A percentile compares a stretch with the other conserved stretches of the same genome.
Conservation (phyloP, 257 asterid species). For the Pogostemon cablin region DNA sequence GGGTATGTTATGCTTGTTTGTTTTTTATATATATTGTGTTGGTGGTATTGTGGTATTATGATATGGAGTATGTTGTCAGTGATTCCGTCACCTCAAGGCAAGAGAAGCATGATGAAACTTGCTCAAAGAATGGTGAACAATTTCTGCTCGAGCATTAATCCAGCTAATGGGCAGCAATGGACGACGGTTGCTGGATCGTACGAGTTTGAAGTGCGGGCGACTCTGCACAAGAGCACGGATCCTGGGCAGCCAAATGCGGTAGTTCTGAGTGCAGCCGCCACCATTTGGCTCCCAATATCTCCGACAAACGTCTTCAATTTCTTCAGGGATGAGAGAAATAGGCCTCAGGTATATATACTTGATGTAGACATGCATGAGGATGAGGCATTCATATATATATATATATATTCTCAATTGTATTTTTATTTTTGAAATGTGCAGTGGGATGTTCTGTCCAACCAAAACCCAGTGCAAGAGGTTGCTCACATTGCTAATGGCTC, state of each 20-base stretch:
- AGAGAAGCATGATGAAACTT: constrained; percentile 92
- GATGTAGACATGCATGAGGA: too few relatives aligned
- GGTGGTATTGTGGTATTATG: neutral
- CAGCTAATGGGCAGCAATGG: constrained; percentile 86
- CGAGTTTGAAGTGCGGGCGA: constrained; percentile 82
- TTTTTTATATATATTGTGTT: neutral
- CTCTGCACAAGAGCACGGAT: constrained; percentile 72
- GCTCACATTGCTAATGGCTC: constrained; percentile 94
- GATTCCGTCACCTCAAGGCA: constrained; percentile 83
- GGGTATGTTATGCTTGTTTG: constrained; percentile 40
- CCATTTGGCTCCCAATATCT: constrained; percentile 86
- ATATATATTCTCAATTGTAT: neutral
- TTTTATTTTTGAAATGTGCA: constrained; percentile 19
- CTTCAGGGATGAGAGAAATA: constrained; percentile 73
- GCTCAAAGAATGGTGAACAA: constrained; percentile 89
- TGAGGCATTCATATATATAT: neutral
- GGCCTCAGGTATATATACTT: constrained; percentile 64
- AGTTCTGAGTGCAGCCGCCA: constrained; percentile 92
- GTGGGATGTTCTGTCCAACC: constrained; percentile 99
- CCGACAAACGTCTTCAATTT: constrained; percentile 74
- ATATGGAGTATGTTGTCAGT: constrained; percentile 36
- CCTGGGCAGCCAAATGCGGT: constrained; percentile 90
- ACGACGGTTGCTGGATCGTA: constrained; percentile 63
- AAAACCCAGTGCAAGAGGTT: constrained; percentile 89
- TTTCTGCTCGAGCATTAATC: constrained; percentile 81